Conservation (phyloP, 83 land plant species). For the Thuja plicata region DNA sequence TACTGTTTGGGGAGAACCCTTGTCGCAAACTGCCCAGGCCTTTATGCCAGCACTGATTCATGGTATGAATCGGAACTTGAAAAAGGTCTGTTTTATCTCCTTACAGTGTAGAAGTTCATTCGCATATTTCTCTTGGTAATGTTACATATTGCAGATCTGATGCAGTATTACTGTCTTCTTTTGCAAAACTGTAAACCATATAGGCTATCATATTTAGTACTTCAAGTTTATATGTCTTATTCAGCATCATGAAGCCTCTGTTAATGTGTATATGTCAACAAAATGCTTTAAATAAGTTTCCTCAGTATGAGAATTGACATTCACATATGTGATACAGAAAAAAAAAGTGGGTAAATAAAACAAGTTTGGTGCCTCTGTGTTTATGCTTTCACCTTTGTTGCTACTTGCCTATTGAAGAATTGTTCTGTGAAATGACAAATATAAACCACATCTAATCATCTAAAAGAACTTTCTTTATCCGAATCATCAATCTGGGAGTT, state of each 20-base stretch:
- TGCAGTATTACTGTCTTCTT: neutral
- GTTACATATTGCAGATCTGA: neutral
- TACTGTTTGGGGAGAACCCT: constrained; percentile 90
- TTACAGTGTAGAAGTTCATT: neutral
- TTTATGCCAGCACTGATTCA: constrained; percentile 88
- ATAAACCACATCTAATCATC: neutral
- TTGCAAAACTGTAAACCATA: neutral
- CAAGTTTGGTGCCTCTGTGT: neutral
- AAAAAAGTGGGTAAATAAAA: neutral
- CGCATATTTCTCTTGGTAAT: neutral
- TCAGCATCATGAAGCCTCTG: neutral
- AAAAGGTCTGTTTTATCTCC: constrained; percentile 45
- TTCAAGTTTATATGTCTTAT: neutral
- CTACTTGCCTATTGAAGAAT: neutral
- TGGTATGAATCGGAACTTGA: constrained; percentile 65
- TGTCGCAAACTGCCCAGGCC: constrained; percentile 90
- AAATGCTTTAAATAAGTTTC: neutral
- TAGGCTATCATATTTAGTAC: neutral
- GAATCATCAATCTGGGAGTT: neutral
- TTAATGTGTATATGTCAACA: neutral
- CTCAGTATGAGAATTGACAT: neutral
- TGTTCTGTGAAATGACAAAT: neutral
- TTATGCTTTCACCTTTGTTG: neutral
- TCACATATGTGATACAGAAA: neutral
- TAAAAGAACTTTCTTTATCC: neutral